A percentile compares a stretch with the other conserved stretches of the same genome.
These are phyloP conservation scores for Rozella allomycis DNA, from an alignment of 371 early-diverging fungal species.

Conservation along the genomic window DNA sequence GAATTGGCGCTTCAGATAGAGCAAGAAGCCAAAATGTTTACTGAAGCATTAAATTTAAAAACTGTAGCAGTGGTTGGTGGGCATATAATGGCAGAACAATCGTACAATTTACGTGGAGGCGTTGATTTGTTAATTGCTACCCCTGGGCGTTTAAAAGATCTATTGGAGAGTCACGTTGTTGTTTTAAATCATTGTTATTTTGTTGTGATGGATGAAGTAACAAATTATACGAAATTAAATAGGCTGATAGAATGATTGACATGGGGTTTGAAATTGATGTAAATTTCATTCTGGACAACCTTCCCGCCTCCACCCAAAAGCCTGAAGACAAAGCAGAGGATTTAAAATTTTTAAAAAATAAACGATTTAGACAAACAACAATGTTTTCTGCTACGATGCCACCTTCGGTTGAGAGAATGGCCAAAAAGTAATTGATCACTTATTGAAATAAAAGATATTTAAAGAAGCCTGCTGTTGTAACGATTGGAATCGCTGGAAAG, in stretches of 20 bases:
- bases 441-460: conserved; percentile 31
- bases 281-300: conserved; percentile 71
- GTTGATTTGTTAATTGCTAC: conserved; percentile 90
- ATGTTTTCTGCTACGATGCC: conserved; percentile 99
- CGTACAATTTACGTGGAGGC: conserved; percentile 57
- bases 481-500: conserved; percentile 90
- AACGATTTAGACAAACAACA: conserved; percentile 64
- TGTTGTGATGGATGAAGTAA: conserved; percentile 85
- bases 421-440: conserved; percentile 36
- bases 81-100: conserved; percentile 63
- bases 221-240: too few species aligned
- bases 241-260: conserved; percentile 90
- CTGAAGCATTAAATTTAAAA: conserved; percentile 47
- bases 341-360: conserved; percentile 1
- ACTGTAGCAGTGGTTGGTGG: conserved; percentile 86
- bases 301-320: conserved; percentile 69
- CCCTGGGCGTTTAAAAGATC: conserved; percentile 83
- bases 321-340: conserved; percentile 58
- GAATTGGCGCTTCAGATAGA: conserved; percentile 90
- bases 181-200: conserved; percentile 63
- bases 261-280: conserved; percentile 92
- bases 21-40: conserved; percentile 63
- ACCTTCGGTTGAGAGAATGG: conserved; percentile 73
- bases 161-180: conserved; percentile 55
- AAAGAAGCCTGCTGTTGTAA: conserved; percentile 79